Percentiles rank a stretch among this genome's conserved stretches.
Conservation (phyloP, 2,329 filamentous ascomycete species). For the Fusarium algeriense region DNA sequence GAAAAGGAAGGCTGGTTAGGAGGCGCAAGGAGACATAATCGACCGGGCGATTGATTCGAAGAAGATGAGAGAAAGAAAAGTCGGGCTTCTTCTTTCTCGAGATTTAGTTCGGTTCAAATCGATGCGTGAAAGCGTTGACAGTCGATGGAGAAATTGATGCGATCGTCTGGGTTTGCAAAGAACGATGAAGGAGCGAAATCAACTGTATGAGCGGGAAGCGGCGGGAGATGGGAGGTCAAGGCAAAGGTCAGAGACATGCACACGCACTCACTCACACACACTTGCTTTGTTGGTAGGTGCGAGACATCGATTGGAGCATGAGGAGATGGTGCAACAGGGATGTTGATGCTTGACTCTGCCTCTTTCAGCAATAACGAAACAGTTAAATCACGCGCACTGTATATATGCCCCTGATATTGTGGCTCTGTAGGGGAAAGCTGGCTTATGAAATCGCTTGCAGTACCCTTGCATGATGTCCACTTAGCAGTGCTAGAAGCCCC, state of each 20-base stretch:
- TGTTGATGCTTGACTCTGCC: slow-evolving; percentile 32
- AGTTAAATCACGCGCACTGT: slow-evolving; percentile 37
- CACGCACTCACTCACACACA: slow-evolving; percentile 6
- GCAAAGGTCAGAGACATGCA: not conserved
- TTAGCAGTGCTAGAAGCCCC: slow-evolving; percentile 32
- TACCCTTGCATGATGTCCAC: slow-evolving; percentile 26
- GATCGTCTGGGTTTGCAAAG: slow-evolving; percentile 38
- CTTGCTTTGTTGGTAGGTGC: slow-evolving; percentile 33
- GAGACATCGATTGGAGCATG: slow-evolving; percentile 41
- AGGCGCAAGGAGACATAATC: slow-evolving; percentile 54
- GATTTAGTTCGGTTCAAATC: slow-evolving; percentile 30
- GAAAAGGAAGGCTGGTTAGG: slow-evolving; percentile 48
- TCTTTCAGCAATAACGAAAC: slow-evolving; percentile 46
- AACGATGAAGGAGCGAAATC: slow-evolving; percentile 46
- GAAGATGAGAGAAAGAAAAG: slow-evolving; percentile 36
- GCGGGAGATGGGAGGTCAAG: slow-evolving; percentile 42
- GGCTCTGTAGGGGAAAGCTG: not conserved
- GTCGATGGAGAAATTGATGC: slow-evolving; percentile 40
- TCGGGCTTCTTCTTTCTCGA: slow-evolving; percentile 20
- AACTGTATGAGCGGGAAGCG: slow-evolving; percentile 15
- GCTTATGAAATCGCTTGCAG: slow-evolving; percentile 19
- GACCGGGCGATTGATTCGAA: slow-evolving; percentile 46
- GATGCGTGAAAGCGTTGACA: slow-evolving; percentile 4
- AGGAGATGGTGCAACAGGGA: slow-evolving; percentile 41
- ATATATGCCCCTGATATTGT: slow-evolving; percentile 38